These are phyloP conservation scores for Fonsecaea pedrosoi DNA, from an alignment of 2,329 filamentous ascomycete species.

Conservation along the genomic window DNA sequence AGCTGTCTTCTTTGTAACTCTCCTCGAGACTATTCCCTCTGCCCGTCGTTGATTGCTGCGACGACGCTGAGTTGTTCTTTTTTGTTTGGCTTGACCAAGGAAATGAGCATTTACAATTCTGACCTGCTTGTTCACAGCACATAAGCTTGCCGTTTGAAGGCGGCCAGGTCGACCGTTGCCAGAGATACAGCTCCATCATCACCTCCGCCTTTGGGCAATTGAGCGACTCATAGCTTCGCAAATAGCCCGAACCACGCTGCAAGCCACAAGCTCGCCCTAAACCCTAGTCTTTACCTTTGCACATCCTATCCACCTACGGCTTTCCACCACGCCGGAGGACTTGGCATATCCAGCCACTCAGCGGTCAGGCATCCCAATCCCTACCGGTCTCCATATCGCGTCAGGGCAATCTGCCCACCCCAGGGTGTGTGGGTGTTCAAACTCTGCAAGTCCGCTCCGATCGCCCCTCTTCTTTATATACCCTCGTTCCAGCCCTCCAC, in stretches of 20 bases:
- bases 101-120: not conserved
- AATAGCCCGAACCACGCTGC: constrained; percentile 6
- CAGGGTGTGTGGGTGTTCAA: constrained; percentile 10
- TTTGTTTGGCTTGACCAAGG: not conserved
- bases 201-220: not conserved
- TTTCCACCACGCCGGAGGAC: constrained; percentile 16
- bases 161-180: not conserved
- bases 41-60: not conserved
- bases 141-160: not conserved
- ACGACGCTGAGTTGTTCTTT: not conserved
- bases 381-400: constrained; percentile 8
- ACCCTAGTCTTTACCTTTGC: constrained; percentile 6
- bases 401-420: constrained; percentile 16
- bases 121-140: not conserved
- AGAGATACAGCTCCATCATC: not conserved
- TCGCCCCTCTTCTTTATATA: constrained; percentile 12
- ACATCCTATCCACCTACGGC: constrained; percentile 13
- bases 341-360: constrained; percentile 22
- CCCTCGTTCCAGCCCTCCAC: not conserved
- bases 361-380: not conserved
- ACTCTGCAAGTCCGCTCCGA: constrained; percentile 20
- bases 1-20: not conserved
- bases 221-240: not conserved
- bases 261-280: constrained; percentile 18
- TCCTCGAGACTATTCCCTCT: not conserved